Conservation (phyloP, 148 eudicot species). For the Fagopyrum homotropicum region DNA sequence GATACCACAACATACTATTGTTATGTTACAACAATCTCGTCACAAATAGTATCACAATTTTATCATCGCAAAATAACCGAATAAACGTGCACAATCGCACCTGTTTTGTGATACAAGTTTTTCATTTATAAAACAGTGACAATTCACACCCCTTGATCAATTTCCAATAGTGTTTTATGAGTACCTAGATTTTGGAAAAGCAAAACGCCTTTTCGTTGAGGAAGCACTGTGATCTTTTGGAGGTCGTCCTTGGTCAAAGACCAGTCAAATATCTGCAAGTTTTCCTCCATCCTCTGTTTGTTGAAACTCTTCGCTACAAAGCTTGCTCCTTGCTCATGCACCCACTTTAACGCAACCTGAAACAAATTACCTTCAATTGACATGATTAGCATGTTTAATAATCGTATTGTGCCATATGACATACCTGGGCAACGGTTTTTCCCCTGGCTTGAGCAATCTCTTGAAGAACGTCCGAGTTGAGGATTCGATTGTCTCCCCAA, state of each 20-base stretch:
- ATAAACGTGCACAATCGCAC: too few species aligned
- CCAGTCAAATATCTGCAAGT: not conserved
- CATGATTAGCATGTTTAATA: too few species aligned
- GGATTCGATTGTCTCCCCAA: too few species aligned
- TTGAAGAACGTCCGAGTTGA: too few species aligned
- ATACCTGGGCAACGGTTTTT: slow-evolving; percentile 15
- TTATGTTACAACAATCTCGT: too few species aligned
- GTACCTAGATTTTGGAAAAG: slow-evolving; percentile 3
- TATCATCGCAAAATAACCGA: too few species aligned
- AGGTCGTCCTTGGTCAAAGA: not conserved
- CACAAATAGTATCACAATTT: too few species aligned
- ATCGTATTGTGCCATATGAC: too few species aligned
- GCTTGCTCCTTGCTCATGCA: too few species aligned
- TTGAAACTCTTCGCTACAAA: too few species aligned
- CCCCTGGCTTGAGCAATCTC: not conserved
- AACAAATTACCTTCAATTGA: not conserved
- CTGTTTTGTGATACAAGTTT: not conserved
- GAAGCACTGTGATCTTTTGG: not conserved
- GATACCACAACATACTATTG: too few species aligned
- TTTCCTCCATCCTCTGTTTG: too few species aligned
- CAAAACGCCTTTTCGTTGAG: slow-evolving; percentile 9
- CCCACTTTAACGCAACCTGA: not conserved
- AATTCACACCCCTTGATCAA: not conserved
- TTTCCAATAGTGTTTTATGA: not conserved
- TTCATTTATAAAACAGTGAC: not conserved